These are phyloP conservation scores for Metarhizium rileyi DNA, from an alignment of 2,329 filamentous ascomycete species.

Conservation along the genomic window DNA sequence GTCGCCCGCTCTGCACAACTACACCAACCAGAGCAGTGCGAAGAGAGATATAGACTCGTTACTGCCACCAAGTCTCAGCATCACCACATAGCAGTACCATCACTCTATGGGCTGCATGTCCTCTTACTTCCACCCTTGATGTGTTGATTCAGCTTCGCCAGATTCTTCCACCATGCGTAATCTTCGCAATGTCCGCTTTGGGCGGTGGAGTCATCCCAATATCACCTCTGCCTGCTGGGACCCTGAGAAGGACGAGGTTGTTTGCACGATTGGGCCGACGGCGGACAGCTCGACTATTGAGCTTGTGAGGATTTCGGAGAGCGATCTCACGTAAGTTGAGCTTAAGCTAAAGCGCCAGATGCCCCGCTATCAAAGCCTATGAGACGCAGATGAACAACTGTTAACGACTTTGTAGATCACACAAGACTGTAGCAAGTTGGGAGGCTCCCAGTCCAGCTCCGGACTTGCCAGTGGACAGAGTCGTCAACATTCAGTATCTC, in stretches of 20 bases:
- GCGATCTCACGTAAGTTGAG: conserved; percentile 20
- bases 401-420: conserved; percentile 15
- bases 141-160: conserved; percentile 2
- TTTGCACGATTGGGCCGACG: conserved; percentile 79
- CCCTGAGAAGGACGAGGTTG: conserved; percentile 61
- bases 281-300: conserved; percentile 61
- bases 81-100: background rate
- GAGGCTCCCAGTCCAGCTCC: conserved; percentile 75
- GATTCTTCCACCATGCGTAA: conserved; percentile 61
- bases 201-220: conserved; percentile 50
- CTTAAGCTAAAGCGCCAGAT: background rate
- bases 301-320: conserved; percentile 46
- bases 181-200: conserved; percentile 66
- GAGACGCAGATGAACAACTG: background rate
- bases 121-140: background rate
- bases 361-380: background rate
- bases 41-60: background rate
- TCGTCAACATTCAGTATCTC: conserved; percentile 78
- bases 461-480: conserved; percentile 62
- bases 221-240: conserved; percentile 83
- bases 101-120: background rate
- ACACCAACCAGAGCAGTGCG: background rate
- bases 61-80: background rate
- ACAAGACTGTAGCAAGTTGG: conserved; percentile 64
- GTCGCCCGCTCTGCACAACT: conserved; percentile 4